Percentiles rank a stretch among this genome's conserved stretches.
Conservation (phyloP, 768 basidiomycete species). For the Mycena olivaceomarginata region DNA sequence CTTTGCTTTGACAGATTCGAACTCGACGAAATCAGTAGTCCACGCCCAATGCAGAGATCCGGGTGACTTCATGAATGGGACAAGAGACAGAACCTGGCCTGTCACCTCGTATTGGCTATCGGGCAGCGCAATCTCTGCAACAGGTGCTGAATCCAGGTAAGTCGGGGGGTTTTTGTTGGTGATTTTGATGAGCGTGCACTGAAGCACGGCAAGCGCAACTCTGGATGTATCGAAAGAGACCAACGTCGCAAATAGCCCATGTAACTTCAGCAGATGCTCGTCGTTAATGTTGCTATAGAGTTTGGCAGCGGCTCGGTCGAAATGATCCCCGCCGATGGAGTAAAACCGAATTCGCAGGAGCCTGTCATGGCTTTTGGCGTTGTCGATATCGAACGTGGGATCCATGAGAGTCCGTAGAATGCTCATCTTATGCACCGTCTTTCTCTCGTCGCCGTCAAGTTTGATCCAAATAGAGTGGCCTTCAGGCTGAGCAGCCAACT, state of each 20-base stretch:
- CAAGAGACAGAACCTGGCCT: slow-evolving; percentile 15
- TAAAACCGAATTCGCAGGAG: slow-evolving; percentile 24
- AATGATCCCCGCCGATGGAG: slow-evolving; percentile 7
- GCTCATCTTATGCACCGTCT: slow-evolving; percentile 26
- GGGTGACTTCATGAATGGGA: not conserved
- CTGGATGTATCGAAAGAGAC: no score
- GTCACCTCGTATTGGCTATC: slow-evolving; percentile 18
- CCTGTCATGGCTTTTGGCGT: not conserved
- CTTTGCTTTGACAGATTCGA: no score
- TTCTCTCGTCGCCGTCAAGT: not conserved
- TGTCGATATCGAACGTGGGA: not conserved
- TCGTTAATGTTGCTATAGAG: not conserved
- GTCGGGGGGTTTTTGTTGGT: not conserved
- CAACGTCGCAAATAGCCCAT: not conserved
- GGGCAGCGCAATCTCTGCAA: slow-evolving; percentile 15
- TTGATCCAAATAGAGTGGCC: slow-evolving; percentile 10
- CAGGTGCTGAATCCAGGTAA: slow-evolving; percentile 14
- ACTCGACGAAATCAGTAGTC: no score
- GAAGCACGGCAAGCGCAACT: no score
- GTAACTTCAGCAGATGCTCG: slow-evolving; percentile 19
- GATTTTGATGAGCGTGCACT: not conserved
- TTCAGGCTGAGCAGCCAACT: not conserved
- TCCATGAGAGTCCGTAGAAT: slow-evolving; percentile 29
- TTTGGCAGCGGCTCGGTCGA: slow-evolving; percentile 12
- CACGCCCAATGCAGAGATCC: no score